Conservation (phyloP, 2,329 filamentous ascomycete genomes). For the Penicillium sp. region DNA sequence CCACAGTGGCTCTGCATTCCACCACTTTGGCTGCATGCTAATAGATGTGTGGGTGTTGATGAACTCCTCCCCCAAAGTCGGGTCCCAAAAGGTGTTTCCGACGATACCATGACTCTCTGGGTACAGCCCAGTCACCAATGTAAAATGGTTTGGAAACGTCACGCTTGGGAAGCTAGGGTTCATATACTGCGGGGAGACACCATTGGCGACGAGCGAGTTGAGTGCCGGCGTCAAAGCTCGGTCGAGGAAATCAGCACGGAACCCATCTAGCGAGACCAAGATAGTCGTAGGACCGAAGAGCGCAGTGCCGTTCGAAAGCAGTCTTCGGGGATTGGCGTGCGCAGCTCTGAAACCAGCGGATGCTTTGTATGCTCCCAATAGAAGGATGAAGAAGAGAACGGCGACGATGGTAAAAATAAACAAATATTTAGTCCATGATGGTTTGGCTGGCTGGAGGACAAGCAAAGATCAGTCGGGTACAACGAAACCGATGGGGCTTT, state of each 20-base stretch:
- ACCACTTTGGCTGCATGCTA: slow-evolving; percentile 86
- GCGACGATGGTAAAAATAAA: slow-evolving; percentile 46
- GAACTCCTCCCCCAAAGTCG: slow-evolving; percentile 70
- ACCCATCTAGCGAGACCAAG: slow-evolving; percentile 89
- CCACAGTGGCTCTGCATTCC: slow-evolving; percentile 92
- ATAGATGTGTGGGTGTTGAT: slow-evolving; percentile 73
- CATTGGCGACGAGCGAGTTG: slow-evolving; percentile 70
- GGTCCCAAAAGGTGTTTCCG: slow-evolving; percentile 93
- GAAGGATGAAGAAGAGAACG: slow-evolving; percentile 52
- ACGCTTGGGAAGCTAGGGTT: slow-evolving; percentile 90
- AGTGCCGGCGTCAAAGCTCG: slow-evolving; percentile 79
- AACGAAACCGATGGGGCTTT: slow-evolving; percentile 1
- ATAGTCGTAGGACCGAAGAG: slow-evolving; percentile 89
- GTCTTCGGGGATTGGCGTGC: slow-evolving; percentile 18
- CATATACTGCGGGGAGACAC: slow-evolving; percentile 90
- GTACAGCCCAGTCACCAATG: slow-evolving; percentile 83
- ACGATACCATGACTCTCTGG: slow-evolving; percentile 91
- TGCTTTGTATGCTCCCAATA: slow-evolving; percentile 55
- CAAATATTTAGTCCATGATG: slow-evolving; percentile 33
- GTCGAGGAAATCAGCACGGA: slow-evolving; percentile 87
- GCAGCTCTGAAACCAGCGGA: slow-evolving; percentile 39
- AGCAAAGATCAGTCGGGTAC: slow-evolving; percentile 15
- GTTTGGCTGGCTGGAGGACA: slow-evolving; percentile 18
- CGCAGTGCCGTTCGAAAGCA: slow-evolving; percentile 74
- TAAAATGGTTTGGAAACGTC: slow-evolving; percentile 96